Evolutionary conservation across 139 green algal genomes (phyloP).

Genomic region (Picochlorum costavermella): DNA sequence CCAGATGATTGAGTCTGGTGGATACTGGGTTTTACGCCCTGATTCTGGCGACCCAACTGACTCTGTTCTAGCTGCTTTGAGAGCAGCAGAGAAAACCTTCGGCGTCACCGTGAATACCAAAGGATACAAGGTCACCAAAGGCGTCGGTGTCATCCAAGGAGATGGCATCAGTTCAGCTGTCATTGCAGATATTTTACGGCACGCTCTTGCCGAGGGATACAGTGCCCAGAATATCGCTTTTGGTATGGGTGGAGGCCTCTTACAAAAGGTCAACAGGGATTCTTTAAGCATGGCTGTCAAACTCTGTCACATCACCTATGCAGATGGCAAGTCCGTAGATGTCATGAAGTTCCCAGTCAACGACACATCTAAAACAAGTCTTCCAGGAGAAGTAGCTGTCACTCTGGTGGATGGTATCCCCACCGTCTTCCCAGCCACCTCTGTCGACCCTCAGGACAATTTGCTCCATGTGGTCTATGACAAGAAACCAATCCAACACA

Average conservation of each 20-base stretch:
- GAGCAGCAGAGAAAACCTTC: slow-evolving; percentile 43
- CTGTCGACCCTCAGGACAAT: slow-evolving; percentile 60
- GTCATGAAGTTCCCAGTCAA: slow-evolving; percentile 75
- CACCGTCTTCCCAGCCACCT: slow-evolving; percentile 62
- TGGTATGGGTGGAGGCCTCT: slow-evolving; percentile 87
- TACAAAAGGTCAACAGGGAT: slow-evolving; percentile 84
- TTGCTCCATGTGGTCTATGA: slow-evolving; percentile 69
- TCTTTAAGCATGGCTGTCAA: slow-evolving; percentile 90
- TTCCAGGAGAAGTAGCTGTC: slow-evolving; percentile 70
- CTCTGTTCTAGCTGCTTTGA: slow-evolving; percentile 54
- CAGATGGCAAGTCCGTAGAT: slow-evolving; percentile 49
- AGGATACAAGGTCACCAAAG: slow-evolving; percentile 65
- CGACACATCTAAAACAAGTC: slow-evolving; percentile 57
- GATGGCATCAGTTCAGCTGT: slow-evolving; percentile 63
- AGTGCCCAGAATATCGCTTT: slow-evolving; percentile 69
- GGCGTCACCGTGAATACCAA: slow-evolving; percentile 55
- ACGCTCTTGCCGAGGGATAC: slow-evolving; percentile 57
- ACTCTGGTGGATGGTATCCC: slow-evolving; percentile 66
- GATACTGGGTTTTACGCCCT: slow-evolving; percentile 77
- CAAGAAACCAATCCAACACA: slow-evolving; percentile 38
- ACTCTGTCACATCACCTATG: slow-evolving; percentile 73
- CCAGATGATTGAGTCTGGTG: slow-evolving; percentile 53
- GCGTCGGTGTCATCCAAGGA: slow-evolving; percentile 79
- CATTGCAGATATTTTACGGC: slow-evolving; percentile 55
- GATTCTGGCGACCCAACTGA: slow-evolving; percentile 81